Evolutionary conservation across 2,329 filamentous ascomycete species (phyloP).

Genomic region (Colletotrichum euphorbiae): DNA sequence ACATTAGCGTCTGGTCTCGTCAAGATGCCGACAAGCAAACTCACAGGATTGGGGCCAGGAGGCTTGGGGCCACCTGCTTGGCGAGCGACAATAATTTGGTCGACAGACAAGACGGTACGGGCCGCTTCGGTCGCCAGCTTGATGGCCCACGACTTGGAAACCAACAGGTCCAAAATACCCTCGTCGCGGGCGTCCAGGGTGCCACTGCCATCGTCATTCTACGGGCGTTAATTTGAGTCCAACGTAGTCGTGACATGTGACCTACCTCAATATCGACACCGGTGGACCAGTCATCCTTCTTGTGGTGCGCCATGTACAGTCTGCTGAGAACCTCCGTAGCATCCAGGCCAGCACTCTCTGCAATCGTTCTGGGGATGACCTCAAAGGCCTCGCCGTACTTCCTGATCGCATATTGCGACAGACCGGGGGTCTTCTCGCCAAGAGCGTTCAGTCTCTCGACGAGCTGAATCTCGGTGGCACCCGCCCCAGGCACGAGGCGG

Average conservation of each 20-base stretch:
- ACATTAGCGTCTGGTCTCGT: slow-evolving; percentile 45
- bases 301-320: slow-evolving; percentile 92
- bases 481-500: slow-evolving; percentile 90
- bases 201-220: slow-evolving; percentile 83
- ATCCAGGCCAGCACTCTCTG: slow-evolving; percentile 94
- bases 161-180: slow-evolving; percentile 91
- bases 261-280: slow-evolving; percentile 90
- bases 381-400: slow-evolving; percentile 99
- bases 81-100: slow-evolving; percentile 98
- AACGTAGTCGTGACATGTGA: neutral
- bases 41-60: slow-evolving; percentile 86
- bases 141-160: slow-evolving; percentile 96
- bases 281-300: slow-evolving; percentile 88
- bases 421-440: slow-evolving; percentile 90
- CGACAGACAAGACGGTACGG: slow-evolving; percentile 92
- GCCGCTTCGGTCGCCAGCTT: slow-evolving; percentile 96
- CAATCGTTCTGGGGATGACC: slow-evolving; percentile 92
- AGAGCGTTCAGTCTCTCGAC: slow-evolving; percentile 91
- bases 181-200: slow-evolving; percentile 87
- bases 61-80: slow-evolving; percentile 98
- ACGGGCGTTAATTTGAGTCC: neutral
- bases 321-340: slow-evolving; percentile 96
- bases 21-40: slow-evolving; percentile 42
- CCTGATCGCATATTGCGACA: slow-evolving; percentile 96
- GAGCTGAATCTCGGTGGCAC: slow-evolving; percentile 93